Percentiles rank a stretch among this genome's conserved stretches.
Conservation (phyloP, 2,329 filamentous ascomycete genomes). For the Penicillium sp. region DNA sequence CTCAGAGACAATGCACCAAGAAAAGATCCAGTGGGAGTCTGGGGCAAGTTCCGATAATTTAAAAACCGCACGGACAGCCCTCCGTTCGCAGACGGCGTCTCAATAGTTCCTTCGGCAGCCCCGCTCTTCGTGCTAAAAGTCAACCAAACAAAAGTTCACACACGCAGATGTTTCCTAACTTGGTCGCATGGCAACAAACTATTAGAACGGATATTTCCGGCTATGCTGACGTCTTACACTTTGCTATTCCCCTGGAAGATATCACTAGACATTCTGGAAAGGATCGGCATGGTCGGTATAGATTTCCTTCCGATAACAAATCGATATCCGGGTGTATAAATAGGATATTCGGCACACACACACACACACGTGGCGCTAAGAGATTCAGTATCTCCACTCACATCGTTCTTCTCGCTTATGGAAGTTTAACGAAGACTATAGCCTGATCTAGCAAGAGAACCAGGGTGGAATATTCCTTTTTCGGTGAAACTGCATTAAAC, state of each 20-base stretch:
- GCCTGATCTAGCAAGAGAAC: conserved; percentile 3
- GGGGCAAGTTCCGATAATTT: conserved; percentile 9
- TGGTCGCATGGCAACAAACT: background rate
- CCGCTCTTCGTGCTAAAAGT: background rate
- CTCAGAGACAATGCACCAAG: background rate
- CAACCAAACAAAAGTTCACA: background rate
- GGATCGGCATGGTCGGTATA: background rate
- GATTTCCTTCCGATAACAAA: background rate
- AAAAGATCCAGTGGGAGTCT: conserved; percentile 2
- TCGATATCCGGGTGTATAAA: conserved; percentile 1
- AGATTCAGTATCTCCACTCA: background rate
- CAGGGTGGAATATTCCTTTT: background rate
- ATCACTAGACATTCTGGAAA: background rate
- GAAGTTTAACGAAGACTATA: background rate
- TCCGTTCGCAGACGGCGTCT: conserved; percentile 10
- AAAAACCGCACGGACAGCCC: conserved; percentile 7
- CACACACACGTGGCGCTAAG: conserved; percentile 4
- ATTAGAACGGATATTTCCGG: background rate
- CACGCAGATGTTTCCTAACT: background rate
- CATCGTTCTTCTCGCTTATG: conserved; percentile 2
- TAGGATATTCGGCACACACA: conserved; percentile 4
- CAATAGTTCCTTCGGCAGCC: conserved; percentile 9
- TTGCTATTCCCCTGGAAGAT: background rate
- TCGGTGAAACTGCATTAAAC: background rate
- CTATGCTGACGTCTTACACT: background rate